Evolutionary conservation across 805 yeast species (phyloP).

Genomic region (Zygotorulaspora sp.): DNA sequence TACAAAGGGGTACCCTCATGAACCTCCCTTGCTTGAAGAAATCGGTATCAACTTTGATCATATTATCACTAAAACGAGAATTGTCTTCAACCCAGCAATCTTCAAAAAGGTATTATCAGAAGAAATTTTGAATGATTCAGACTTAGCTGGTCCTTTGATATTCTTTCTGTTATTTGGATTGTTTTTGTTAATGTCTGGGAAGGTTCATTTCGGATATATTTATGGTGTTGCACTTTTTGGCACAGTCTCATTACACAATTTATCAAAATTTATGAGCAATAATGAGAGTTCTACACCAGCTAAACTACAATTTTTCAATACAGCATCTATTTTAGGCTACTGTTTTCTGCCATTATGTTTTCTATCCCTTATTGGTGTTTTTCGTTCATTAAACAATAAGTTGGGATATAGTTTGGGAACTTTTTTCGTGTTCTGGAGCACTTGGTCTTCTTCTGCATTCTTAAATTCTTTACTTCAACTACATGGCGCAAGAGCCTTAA

Average conservation of each 20-base stretch:
- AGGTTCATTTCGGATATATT: slow-evolving; percentile 93
- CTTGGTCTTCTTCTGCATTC: slow-evolving; percentile 88
- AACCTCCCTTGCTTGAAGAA: slow-evolving; percentile 88
- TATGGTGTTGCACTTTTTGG: slow-evolving; percentile 96
- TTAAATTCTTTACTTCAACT: slow-evolving; percentile 80
- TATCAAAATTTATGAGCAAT: slow-evolving; percentile 84
- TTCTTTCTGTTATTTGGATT: slow-evolving; percentile 86
- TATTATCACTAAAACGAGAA: slow-evolving; percentile 75
- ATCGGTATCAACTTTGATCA: slow-evolving; percentile 89
- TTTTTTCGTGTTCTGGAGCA: slow-evolving; percentile 80
- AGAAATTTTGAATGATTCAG: slow-evolving; percentile 82
- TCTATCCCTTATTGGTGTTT: slow-evolving; percentile 52
- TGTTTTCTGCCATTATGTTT: slow-evolving; percentile 83
- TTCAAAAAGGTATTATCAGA: slow-evolving; percentile 51
- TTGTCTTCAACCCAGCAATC: slow-evolving; percentile 73
- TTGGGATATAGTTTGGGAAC: slow-evolving; percentile 68
- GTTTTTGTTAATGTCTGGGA: slow-evolving; percentile 77
- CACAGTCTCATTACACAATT: slow-evolving; percentile 72
- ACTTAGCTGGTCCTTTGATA: slow-evolving; percentile 90
- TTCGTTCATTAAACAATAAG: slow-evolving; percentile 71
- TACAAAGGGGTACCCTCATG: slow-evolving; percentile 91
- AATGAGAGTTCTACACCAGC: slow-evolving; percentile 31
- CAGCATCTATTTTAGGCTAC: slow-evolving; percentile 91
- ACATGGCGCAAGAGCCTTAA: slow-evolving; percentile 78
- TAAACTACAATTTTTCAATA: slow-evolving; percentile 50